Base-by-base conservation (phyloP, 2,329 filamentous ascomycete genomes). In the Sclerotiophoma versabilis region DNA sequence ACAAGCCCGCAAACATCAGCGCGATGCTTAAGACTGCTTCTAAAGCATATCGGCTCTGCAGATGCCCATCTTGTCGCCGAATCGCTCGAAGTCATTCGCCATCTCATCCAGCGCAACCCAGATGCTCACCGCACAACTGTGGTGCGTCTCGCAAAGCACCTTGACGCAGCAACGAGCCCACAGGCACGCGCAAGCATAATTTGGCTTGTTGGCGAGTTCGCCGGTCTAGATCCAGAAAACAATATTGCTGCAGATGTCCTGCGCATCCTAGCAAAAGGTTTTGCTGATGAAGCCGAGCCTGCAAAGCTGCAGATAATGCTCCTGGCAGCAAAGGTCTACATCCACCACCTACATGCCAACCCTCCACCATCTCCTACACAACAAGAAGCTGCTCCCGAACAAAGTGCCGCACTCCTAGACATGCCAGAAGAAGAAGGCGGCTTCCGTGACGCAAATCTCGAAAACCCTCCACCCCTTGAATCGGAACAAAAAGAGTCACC, bases 151-250 rank as follows among this genome's bases (percentile, higher is more conserved):
- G 95, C 95, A 5, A 95, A 92, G 75, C 93, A 96, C 58, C 84
- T 99, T 2, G 95, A 97, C 69, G 90, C 89, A 3, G 91, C 92
- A 1, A 91, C 90, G 0, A 93, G 95, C 57, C 87, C 95, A 1
- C 89, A 92, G 57, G 95, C 95, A 3, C 84, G 95, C 62, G 95
- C 95, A 3, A 96, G 91, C 43, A 97, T 99, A 59, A 90, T 99
- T 64, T 99, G 95, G 95, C 85, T 99, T 0, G 93, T 98, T 0
- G 95, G 95, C 38, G 95, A 99, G 75, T 98, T 96, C 66, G 87
- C 93, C 0, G 91, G 92, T 0, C 76, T 89, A 2, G 86, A 92
- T 50, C 84, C 88, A 9, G 88, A 93, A 55, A 88, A 95, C 71
- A 96, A 96, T 66, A 93, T 99, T 57, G 95, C 95, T 0, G 88